Evolutionary conservation across 176 grass and related monocot species (phyloP), one percentile per base, ranked within the genome.

Genomic region (Aegilops longissima): DNA sequence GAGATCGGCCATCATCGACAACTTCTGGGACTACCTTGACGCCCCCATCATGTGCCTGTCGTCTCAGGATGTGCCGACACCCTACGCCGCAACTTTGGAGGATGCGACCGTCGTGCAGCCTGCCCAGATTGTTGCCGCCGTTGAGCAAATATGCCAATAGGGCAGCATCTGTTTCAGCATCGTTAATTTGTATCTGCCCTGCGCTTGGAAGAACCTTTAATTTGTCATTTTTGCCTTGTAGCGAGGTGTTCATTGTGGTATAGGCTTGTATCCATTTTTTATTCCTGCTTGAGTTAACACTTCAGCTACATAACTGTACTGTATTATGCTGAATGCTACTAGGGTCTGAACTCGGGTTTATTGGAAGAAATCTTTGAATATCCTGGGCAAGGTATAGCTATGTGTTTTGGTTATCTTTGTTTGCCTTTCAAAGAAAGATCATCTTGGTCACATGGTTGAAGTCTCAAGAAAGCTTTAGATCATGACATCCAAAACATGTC

Each of bases 11-110:
- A 98, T 95, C 73, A 95, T 93, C 0, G 93, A 98, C 86, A 98
- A 92, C 61, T 98, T 98, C 83, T 98, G 93, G 93, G 93, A 98
- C 78, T 98, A 95, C 58, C 89, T 93, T 63, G 95, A 98, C 64
- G 91, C 93, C 5, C 93, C 93, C 1, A 82, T 95, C 73, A 92
- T 95, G 90, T 98, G 91, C 83, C 81, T 98, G 90, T 95, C 91
- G 1, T 98, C 93, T 1, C 96, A 98, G 84, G 96, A 98, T 54
- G 96, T 95, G 80, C 96, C 91, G 0, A 98, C 93, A 1, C 95
- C 93, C 0, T 95, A 98, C 24, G 96, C 93, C 3, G 81, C 87
- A 18, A 81, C 95, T 12, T 71, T 98, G 64, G 95, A 98, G 89
- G 95, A 93, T 29, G 94, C 85, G 1, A 98, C 95, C 1, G 88